Evolutionary conservation across 371 early-diverging fungal species (phyloP), one percentile per base, ranked within the genome.

Genomic region (Umbelopsis sp.): DNA sequence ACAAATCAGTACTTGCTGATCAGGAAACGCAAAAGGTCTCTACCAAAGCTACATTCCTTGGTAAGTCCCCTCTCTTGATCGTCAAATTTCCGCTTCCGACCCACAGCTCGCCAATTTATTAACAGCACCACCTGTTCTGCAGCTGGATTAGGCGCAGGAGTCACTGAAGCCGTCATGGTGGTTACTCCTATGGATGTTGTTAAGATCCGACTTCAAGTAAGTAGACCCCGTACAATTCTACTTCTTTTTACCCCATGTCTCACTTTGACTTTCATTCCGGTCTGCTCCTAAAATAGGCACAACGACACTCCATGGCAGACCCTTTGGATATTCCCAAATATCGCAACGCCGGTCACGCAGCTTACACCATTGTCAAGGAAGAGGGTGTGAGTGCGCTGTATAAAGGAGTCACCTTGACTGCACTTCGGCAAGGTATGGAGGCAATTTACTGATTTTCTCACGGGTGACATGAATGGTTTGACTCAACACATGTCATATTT

Each of bases 121-220:
- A 48, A 12, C 20, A 48, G 6, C 3, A 20, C 0, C 22, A 18
- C 5, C 57, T 10, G 18, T 18, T 57, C 11, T 68, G 10, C 79
- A 90, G 97, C 99, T 65, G 99, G 99, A 72, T 87, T 98, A 65
- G 91, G 91, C 63, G 99, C 99, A 22, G 99, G 98, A 78, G 85
- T 92, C 12, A 98, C 98, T n/a, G 99, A 98, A 79, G 94, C 97
- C 5, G 90, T 97, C 18, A 67, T 94, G 50, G 97, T 97, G 18
- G 97, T 97, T n/a, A 96, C 96, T 4, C 98, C 98, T 37, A 96
- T 97, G 96, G 97, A 97, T 70, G 94, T 98, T 32, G 91, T 98
- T 80, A 98, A 97, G 84, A 97, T 97, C 70, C 93, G 99, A 74
- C 84, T 97, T 66, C 97, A 98, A 32, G 57, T 57, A 57, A 35